phyloP scores from a whole-genome alignment of 371 early-diverging fungal species.

The Blakeslea trispora region DNA sequence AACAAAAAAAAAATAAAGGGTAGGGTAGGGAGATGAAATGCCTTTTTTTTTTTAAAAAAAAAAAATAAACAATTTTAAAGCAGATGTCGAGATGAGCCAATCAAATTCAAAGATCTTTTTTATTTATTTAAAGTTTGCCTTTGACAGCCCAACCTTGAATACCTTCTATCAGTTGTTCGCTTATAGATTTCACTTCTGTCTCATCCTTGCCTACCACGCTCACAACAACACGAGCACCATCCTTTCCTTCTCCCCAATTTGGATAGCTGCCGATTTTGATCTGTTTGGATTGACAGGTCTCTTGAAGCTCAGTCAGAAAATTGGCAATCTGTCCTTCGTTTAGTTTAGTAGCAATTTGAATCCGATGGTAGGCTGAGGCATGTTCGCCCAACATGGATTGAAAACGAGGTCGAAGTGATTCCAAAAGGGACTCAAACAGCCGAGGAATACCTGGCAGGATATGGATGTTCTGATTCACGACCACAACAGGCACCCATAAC shows the following conservation, averaged over 20 bases:
- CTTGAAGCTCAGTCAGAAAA: constrained; percentile 51
- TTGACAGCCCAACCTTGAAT: constrained; percentile 23
- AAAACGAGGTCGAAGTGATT: constrained; percentile 35
- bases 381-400: constrained; percentile 16
- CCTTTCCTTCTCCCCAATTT: constrained; percentile 46
- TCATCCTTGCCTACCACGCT: constrained; percentile 56
- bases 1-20: no score
- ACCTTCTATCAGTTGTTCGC: constrained; percentile 18
- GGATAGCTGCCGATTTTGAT: constrained; percentile 76
- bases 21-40: no score
- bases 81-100: constrained; percentile 1
- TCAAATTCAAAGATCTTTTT: constrained; percentile 1
- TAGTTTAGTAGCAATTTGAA: constrained; percentile 55
- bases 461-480: constrained; percentile 65
- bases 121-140: constrained; percentile 10
- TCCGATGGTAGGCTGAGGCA: constrained; percentile 41
- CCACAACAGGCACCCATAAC: constrained; percentile 75
- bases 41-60: not conserved
- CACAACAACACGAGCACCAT: constrained; percentile 46
- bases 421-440: constrained; percentile 59
- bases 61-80: constrained; percentile 1
- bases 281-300: constrained; percentile 26
- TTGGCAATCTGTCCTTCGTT: constrained; percentile 62
- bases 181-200: constrained; percentile 26
- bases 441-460: constrained; percentile 75